phyloP scores from a whole-genome alignment of 345 rosid species.

The Pistacia atlantica region DNA sequence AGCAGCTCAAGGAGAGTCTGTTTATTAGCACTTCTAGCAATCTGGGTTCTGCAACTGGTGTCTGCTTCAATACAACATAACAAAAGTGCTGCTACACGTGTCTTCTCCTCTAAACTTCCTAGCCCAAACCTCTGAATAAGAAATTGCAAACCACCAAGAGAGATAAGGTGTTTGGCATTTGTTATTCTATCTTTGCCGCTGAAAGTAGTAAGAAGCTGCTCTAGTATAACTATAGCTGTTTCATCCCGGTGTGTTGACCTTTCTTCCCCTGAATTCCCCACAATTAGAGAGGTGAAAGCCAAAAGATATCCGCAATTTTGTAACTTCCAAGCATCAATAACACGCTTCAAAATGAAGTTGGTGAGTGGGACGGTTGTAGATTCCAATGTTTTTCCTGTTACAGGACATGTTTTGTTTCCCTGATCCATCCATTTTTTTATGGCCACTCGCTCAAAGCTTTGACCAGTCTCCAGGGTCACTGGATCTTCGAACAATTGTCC shows the following conservation, averaged over 20 bases:
- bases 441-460: slow-evolving; percentile 59
- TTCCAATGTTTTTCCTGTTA: slow-evolving; percentile 51
- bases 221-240: slow-evolving; percentile 35
- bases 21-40: slow-evolving; percentile 35
- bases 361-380: slow-evolving; percentile 43
- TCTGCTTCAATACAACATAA: slow-evolving; percentile 56
- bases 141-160: slow-evolving; percentile 54
- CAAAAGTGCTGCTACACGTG: slow-evolving; percentile 39
- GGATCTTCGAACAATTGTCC: slow-evolving; percentile 60
- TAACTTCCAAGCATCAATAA: slow-evolving; percentile 50
- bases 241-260: slow-evolving; percentile 25
- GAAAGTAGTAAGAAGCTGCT: slow-evolving; percentile 47
- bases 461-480: slow-evolving; percentile 67
- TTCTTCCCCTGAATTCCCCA: slow-evolving; percentile 17
- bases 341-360: slow-evolving; percentile 53
- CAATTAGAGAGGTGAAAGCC: slow-evolving; percentile 30
- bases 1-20: slow-evolving; percentile 46
- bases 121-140: slow-evolving; percentile 39
- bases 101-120: slow-evolving; percentile 43
- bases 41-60: slow-evolving; percentile 44
- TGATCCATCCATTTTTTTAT: slow-evolving; percentile 55
- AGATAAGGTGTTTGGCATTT: slow-evolving; percentile 47
- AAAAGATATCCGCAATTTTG: slow-evolving; percentile 31
- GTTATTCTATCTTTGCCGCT: slow-evolving; percentile 33
- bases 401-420: slow-evolving; percentile 64